These are phyloP conservation scores for Vitis rupestris DNA, from an alignment of 164 flowering plant genomes.

Conservation along the genomic window DNA sequence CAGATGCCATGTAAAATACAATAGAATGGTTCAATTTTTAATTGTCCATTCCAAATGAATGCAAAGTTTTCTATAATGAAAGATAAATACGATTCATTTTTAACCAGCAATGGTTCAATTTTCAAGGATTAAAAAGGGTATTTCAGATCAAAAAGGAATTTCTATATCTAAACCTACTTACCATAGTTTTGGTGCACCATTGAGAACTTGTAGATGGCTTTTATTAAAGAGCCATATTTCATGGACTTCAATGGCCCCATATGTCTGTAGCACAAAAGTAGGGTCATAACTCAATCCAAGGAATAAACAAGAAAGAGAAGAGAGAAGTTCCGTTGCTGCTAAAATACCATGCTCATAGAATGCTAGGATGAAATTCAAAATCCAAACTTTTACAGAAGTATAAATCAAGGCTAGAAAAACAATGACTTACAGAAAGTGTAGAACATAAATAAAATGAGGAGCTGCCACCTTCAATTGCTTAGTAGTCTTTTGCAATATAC, in stretches of 20 bases:
- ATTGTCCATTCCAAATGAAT: no score
- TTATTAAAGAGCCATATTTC: constrained; percentile 58
- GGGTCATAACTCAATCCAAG: neutral
- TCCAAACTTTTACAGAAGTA: neutral
- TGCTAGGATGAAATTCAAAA: neutral
- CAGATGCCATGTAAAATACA: no score
- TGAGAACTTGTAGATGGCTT: constrained; percentile 58
- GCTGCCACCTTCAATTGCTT: no score
- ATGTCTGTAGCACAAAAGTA: constrained; percentile 47
- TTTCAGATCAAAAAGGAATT: neutral
- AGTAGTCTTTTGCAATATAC: no score
- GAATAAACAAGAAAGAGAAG: neutral
- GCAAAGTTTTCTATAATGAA: no score
- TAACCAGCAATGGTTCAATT: no score
- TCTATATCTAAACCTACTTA: constrained; percentile 10
- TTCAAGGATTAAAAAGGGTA: neutral
- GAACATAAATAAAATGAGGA: neutral
- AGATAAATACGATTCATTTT: no score
- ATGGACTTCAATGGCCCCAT: constrained; percentile 69
- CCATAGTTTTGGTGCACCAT: constrained; percentile 68
- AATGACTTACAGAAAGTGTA: neutral
- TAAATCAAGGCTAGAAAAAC: neutral
- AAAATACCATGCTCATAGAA: neutral
- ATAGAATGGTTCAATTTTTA: no score
- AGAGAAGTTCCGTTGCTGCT: neutral